Base-by-base conservation (phyloP, 768 basidiomycete species). In the Hirschioporus abietinus region DNA sequence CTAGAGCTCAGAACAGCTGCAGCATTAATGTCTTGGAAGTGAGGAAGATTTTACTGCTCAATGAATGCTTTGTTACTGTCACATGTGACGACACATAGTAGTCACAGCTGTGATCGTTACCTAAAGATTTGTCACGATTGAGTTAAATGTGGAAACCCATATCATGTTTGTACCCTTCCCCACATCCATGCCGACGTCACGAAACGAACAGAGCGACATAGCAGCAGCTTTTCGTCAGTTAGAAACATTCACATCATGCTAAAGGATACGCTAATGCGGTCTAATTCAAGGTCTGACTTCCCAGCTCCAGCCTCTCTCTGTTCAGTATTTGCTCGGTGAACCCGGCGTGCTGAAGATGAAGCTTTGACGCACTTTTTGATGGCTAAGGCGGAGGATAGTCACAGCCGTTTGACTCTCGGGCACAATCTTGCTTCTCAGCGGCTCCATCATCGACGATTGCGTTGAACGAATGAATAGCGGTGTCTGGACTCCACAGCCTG, bases 401-500 rank as follows among this genome's bases (percentile, higher is more conserved):
- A 15, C 42, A 52, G 12, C 42, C 42, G 42, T 20, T 12, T 30
- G 20, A 10, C 42, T 52, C 42, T 52, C 42, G 42, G 42, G 42
- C 2, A 12, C 42, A 52, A 3, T 52, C 42, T 15, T 52, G 42
- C 42, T 52, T 52, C 42, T 52, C 20, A 20, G 42, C 42, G 42
- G 42, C 42, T 52, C 42, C 42, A 52, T 52, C 42, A 52, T 5
- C 20, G 12, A 20, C 42, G 42, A 5, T 52, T 10, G 42, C 42
- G 42, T 5, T 52, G 42, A 3, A 20, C 42, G 42, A 52, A 52
- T 52, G 42, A 52, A 52, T 20, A 20, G 20, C 42, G 12, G 42
- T 52, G 42, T 52, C 42, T 52, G 42, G 42, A 52, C 42, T 52
- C 42, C 42, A 52, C 42, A 52, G 42, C 42, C 42, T 52, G 42